phyloP scores from a whole-genome alignment of 768 basidiomycete genomes.

The Serendipita vermifera region DNA sequence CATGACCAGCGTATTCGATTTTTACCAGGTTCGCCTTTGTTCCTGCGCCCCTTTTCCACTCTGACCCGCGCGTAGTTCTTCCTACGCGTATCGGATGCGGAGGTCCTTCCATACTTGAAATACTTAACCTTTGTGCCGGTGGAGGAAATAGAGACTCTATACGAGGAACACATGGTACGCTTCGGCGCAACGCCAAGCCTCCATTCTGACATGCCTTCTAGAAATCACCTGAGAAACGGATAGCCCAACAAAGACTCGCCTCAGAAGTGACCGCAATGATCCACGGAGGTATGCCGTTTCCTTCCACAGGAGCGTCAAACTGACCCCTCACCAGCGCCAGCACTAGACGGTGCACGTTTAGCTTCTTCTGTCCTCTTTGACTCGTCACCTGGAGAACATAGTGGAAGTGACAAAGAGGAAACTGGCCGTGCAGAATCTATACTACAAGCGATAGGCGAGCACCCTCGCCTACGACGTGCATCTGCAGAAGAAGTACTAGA shows the following conservation, averaged over 20 bases:
- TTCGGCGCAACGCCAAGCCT: not conserved
- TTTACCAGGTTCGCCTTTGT: slow-evolving; percentile 73
- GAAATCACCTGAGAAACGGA: slow-evolving; percentile 28
- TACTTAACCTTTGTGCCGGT: slow-evolving; percentile 67
- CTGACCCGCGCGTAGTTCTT: slow-evolving; percentile 55
- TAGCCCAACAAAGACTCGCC: slow-evolving; percentile 41
- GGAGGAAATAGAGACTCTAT: slow-evolving; percentile 40
- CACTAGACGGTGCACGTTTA: slow-evolving; percentile 31
- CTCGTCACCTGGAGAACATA: no score
- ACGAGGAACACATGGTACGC: slow-evolving; percentile 47
- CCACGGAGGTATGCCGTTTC: slow-evolving; percentile 36
- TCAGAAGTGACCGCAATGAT: slow-evolving; percentile 47
- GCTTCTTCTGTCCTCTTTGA: slow-evolving; percentile 36
- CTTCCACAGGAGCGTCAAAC: not conserved
- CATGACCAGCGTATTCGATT: slow-evolving; percentile 78
- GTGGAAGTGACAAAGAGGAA: no score
- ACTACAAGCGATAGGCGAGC: slow-evolving; percentile 44
- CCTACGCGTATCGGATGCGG: slow-evolving; percentile 62
- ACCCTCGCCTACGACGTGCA: slow-evolving; percentile 47
- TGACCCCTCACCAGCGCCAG: slow-evolving; percentile 19
- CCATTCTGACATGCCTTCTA: slow-evolving; percentile 15
- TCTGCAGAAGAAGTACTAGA: slow-evolving; percentile 36
- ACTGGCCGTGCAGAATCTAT: slow-evolving; percentile 43
- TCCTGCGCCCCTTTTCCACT: not conserved
- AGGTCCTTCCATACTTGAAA: slow-evolving; percentile 66